Percentiles rank a stretch among this genome's conserved stretches.
These are phyloP conservation scores for Calonectria henricotiae DNA, from an alignment of 2,329 filamentous ascomycete species.

Conservation along the genomic window DNA sequence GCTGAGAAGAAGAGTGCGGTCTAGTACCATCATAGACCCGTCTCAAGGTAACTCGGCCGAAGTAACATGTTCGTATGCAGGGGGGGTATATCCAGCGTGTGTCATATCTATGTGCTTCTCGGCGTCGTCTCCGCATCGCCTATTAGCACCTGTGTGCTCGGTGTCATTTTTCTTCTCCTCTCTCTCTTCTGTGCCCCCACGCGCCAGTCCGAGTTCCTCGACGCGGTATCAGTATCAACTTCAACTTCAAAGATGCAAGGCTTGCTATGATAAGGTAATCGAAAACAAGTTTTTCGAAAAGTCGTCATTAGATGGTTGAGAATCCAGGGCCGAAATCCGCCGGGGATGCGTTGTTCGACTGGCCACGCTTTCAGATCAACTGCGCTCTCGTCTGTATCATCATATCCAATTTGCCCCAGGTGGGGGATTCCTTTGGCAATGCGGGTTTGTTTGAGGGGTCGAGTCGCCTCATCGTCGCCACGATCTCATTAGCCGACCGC, in stretches of 20 bases:
- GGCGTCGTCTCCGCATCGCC: constrained; percentile 49
- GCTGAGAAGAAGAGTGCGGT: constrained; percentile 50
- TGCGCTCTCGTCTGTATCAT: constrained; percentile 36
- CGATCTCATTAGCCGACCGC: constrained; percentile 41
- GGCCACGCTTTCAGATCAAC: constrained; percentile 29
- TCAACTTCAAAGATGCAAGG: constrained; percentile 51
- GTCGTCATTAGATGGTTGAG: constrained; percentile 52
- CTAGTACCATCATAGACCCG: constrained; percentile 52
- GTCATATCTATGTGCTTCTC: constrained; percentile 53
- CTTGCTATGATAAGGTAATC: constrained; percentile 50
- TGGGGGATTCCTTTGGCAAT: constrained; percentile 17
- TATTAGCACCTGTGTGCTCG: constrained; percentile 44
- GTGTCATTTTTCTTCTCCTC: constrained; percentile 37
- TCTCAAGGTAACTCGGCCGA: constrained; percentile 50
- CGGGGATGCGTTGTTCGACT: constrained; percentile 32
- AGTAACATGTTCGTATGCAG: constrained; percentile 53
- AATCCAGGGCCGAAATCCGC: constrained; percentile 44
- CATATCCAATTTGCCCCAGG: constrained; percentile 35
- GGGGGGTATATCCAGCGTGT: constrained; percentile 55
- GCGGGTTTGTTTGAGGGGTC: constrained; percentile 8
- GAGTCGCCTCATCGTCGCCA: constrained; percentile 42
- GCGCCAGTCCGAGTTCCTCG: constrained; percentile 44
- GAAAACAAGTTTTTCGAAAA: constrained; percentile 48
- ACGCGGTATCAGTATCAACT: constrained; percentile 47
- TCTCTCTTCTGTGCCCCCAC: constrained; percentile 45